Base-by-base conservation (phyloP, 495 filamentous ascomycete genomes). In the Aspergillus bridgeri region DNA sequence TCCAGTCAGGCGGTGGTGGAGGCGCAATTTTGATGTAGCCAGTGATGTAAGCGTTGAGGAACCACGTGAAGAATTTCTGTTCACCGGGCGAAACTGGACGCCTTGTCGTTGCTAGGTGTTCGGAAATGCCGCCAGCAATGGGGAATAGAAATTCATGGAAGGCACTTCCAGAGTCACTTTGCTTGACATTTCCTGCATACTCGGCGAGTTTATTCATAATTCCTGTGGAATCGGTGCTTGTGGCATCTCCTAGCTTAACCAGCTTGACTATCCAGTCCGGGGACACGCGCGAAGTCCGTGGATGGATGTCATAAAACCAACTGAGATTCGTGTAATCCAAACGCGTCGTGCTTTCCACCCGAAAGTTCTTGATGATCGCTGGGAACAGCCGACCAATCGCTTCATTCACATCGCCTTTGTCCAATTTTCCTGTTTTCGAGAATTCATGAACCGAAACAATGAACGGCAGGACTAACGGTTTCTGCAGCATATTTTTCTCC, bases 221-320 rank as follows among this genome's bases (percentile, higher is more conserved):
- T 64, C 58, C 45, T 58, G 62, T 19, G 58, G 58, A 23, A 48
- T 64, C 38, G 62, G 58, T 57, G 62, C 61, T 15, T 61, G 57
- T 51, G 59, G 58, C 29, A 64, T 51, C 25, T 3, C 22, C 24
- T 29, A 51, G 7, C 18, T 51, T 23, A 33, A 51, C 25, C 23
- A 51, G 25, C 27, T 33, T 51, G 11, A 51, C 20, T 51, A 51
- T 11, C 7, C 22, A 19, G 23, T 19, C 25, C 23, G 25, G 49
- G 49, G 49, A 33, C 22, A 51, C 25, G 0, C 23, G 23, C 4
- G 23, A 33, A 51, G 23, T 38, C 49, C 1, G 49, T 33, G 8
- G 49, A 51, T 51, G 3, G 23, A 11, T 5, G 23, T 33, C 17
- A 38, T 8, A 2, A 33, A 17, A n/a, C 23, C 6, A 17, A 45